Base-by-base conservation (phyloP, 2,329 filamentous ascomycete genomes). In the Colletotrichum sp. region DNA sequence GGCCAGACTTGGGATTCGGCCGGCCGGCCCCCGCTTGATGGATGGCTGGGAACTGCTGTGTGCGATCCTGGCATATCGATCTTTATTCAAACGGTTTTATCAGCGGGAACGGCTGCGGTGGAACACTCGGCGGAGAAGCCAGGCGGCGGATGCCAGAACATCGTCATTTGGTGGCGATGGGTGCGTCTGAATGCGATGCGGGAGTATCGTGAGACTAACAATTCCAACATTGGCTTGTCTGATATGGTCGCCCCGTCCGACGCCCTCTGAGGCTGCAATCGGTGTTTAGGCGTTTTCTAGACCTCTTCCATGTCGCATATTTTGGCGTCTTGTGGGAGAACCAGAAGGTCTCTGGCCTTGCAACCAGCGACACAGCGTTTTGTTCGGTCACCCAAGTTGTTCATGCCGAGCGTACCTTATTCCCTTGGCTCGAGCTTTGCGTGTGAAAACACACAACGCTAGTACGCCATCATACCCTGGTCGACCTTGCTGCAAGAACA, bases 101-200 rank as follows among this genome's bases (percentile, higher is more conserved):
- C 69, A 58, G 69, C 69, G 69, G 63, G 32, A 75, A 68, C 61
- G 61, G 36, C 32, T 75, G 24, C 28, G 18, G 68, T 67, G 57
- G 63, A 68, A 64, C 69, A 34, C 21, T 21, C 6, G 38, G 57
- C 63, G 43, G 55, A 48, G 69, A 67, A 70, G 36, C 30, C 34
- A n/a, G 36, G 57, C 48, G 30, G 48, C 15, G 52, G 4, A 30
- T 38, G 21, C 15, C 60, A 16, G 36, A 55, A 21, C 21, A 61
- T 71, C 24, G 52, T 63, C 61, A 55, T 71, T 30, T 13, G 18
- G 48, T 48, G 26, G 58, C 34, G 58, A 70, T 64, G 12, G 15
- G 28, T 21, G 21, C 28, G 18, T 55, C 28, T 60, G 24, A 66
- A 38, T n/a, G 61, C 36, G 61, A 36, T 28, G 55, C 5, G 24